A percentile compares a stretch with the other conserved stretches of the same genome.
These are phyloP conservation scores for Fusarium tuaranense DNA, from an alignment of 2,329 filamentous ascomycete genomes.

Conservation along the genomic window DNA sequence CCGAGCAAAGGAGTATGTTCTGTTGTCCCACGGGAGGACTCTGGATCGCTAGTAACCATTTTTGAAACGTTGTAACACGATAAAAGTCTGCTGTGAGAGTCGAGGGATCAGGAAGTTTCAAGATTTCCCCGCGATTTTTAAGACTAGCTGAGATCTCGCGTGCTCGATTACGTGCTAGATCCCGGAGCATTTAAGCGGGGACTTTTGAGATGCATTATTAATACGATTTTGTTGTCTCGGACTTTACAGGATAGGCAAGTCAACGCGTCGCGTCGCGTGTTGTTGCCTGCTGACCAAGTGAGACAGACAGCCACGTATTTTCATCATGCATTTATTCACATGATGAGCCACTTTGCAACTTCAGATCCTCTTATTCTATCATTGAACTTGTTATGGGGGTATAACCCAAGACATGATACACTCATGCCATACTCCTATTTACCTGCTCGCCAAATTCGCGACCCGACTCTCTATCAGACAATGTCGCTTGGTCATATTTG, in stretches of 20 bases:
- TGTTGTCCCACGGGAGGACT: neutral
- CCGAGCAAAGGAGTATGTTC: conserved; percentile 26
- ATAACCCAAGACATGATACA: neutral
- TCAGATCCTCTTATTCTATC: too few relatives aligned
- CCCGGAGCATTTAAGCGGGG: neutral
- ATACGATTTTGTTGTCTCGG: neutral
- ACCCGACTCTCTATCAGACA: conserved; percentile 14
- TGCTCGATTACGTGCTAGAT: conserved; percentile 18
- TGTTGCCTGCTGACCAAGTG: neutral
- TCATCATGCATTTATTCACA: neutral
- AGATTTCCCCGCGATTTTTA: conserved; percentile 4
- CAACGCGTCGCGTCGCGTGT: neutral
- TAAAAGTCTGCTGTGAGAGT: neutral
- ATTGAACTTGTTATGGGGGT: too few relatives aligned
- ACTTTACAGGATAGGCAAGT: neutral
- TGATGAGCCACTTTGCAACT: neutral
- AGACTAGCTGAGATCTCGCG: conserved; percentile 24
- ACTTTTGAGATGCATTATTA: neutral
- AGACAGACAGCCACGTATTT: neutral
- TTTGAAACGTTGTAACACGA: conserved; percentile 2
- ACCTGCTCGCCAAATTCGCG: neutral
- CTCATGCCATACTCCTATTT: neutral
- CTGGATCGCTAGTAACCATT: neutral
- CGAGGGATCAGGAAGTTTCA: neutral
- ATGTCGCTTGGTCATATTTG: conserved; percentile 22